phyloP scores from a whole-genome alignment of 179 eudicot genomes.

The Sideroxylon spinosum region DNA sequence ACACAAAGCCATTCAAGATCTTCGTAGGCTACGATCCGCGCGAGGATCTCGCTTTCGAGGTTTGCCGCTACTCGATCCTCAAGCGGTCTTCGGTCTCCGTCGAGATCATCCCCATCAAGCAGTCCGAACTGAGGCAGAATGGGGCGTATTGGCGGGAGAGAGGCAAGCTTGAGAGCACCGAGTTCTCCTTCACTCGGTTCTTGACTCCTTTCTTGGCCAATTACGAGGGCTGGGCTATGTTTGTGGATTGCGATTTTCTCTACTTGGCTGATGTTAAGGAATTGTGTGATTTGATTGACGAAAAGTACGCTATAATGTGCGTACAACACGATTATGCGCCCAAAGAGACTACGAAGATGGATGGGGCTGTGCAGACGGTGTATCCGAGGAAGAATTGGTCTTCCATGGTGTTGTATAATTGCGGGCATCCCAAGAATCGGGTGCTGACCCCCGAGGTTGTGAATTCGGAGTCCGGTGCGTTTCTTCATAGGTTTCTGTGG shows the following conservation, averaged over 20 bases:
- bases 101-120: conserved; percentile 66
- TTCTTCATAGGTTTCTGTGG: conserved; percentile 82
- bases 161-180: conserved; percentile 77
- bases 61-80: conserved; percentile 59
- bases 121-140: conserved; percentile 48
- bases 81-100: conserved; percentile 68
- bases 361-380: conserved; percentile 80
- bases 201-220: conserved; percentile 66
- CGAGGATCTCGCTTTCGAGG: conserved; percentile 72
- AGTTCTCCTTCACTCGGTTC: conserved; percentile 75
- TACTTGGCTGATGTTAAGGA: conserved; percentile 69
- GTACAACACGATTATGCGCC: conserved; percentile 92
- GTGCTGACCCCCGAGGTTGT: conserved; percentile 63
- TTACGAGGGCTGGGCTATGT: conserved; percentile 87
- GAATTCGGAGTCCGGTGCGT: conserved; percentile 63
- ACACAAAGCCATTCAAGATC: conserved; percentile 51
- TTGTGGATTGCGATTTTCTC: conserved; percentile 88
- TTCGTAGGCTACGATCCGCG: conserved; percentile 83
- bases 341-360: conserved; percentile 93
- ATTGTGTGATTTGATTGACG: conserved; percentile 56
- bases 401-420: conserved; percentile 89
- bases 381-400: conserved; percentile 98
- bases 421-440: conserved; percentile 71
- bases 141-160: conserved; percentile 75
- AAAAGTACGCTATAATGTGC: conserved; percentile 78